phyloP scores from a whole-genome alignment of 2,329 filamentous ascomycete genomes.

The Harringtonia aguacate region DNA sequence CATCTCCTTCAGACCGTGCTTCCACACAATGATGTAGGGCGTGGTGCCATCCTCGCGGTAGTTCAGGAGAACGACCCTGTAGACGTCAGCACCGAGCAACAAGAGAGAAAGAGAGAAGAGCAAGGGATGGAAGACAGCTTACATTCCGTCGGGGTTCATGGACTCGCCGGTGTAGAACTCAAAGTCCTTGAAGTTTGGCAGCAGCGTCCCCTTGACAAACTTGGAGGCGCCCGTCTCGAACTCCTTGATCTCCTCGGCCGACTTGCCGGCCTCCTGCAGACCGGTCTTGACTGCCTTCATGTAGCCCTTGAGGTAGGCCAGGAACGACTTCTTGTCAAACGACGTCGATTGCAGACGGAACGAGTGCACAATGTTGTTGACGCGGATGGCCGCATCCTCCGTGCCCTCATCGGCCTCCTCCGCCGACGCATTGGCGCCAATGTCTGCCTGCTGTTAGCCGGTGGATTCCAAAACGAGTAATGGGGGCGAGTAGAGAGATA shows the following conservation, averaged over 20 bases:
- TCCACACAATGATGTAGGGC: constrained; percentile 85
- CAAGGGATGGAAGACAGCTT: constrained; percentile 26
- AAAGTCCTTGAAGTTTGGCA: constrained; percentile 85
- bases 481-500: not conserved
- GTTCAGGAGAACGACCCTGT: constrained; percentile 81
- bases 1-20: constrained; percentile 78
- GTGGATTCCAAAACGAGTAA: not conserved
- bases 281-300: constrained; percentile 77
- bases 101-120: constrained; percentile 2
- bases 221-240: constrained; percentile 68
- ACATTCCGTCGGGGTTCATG: constrained; percentile 93
- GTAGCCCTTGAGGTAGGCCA: constrained; percentile 79
- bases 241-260: constrained; percentile 56
- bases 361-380: constrained; percentile 88
- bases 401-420: constrained; percentile 71
- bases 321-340: constrained; percentile 85
- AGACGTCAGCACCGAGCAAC: not conserved
- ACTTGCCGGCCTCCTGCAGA: constrained; percentile 46
- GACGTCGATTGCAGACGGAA: constrained; percentile 74
- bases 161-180: constrained; percentile 89
- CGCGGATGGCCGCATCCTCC: constrained; percentile 60
- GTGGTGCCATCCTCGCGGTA: constrained; percentile 95
- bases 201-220: constrained; percentile 74
- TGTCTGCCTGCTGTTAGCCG: constrained; percentile 42
- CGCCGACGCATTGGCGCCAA: constrained; percentile 91